phyloP scores from a whole-genome alignment of 768 basidiomycete genomes.

The Hysterangium stoloniferum region DNA sequence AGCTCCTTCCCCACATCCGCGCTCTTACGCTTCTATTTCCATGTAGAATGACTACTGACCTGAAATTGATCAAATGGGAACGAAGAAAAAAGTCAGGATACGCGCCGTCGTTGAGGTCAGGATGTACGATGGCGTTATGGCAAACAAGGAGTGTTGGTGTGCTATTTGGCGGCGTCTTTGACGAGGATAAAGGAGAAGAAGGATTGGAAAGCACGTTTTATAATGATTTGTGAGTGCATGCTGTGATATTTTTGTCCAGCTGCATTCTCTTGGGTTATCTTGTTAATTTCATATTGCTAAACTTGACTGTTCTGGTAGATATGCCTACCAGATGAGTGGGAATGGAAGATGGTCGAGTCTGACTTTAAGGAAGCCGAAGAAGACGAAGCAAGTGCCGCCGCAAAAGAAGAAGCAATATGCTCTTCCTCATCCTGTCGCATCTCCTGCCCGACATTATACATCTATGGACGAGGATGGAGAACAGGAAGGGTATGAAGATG shows the following conservation, averaged over 20 bases:
- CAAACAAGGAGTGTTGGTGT: constrained; percentile 56
- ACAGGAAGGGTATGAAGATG: constrained; percentile 20
- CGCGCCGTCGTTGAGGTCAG: constrained; percentile 64
- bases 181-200: constrained; percentile 82
- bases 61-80: constrained; percentile 73
- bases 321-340: constrained; percentile 66
- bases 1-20: constrained; percentile 13
- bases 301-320: constrained; percentile 33
- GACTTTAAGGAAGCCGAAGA: constrained; percentile 58
- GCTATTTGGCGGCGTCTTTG: constrained; percentile 82
- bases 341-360: constrained; percentile 76
- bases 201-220: constrained; percentile 78
- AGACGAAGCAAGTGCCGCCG: constrained; percentile 28
- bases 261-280: no score
- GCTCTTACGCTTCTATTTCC: constrained; percentile 16
- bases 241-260: background rate
- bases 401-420: no score
- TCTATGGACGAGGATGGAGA: constrained; percentile 16
- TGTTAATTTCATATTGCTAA: background rate
- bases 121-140: constrained; percentile 88
- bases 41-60: constrained; percentile 31
- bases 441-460: constrained; percentile 11
- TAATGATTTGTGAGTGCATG: constrained; percentile 64
- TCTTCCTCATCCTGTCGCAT: constrained; percentile 16
- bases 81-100: constrained; percentile 70